A percentile compares a stretch with the other conserved stretches of the same genome.
Evolutionary conservation across 305 asterid species (phyloP).

Genomic region (Andrographis paniculata): DNA sequence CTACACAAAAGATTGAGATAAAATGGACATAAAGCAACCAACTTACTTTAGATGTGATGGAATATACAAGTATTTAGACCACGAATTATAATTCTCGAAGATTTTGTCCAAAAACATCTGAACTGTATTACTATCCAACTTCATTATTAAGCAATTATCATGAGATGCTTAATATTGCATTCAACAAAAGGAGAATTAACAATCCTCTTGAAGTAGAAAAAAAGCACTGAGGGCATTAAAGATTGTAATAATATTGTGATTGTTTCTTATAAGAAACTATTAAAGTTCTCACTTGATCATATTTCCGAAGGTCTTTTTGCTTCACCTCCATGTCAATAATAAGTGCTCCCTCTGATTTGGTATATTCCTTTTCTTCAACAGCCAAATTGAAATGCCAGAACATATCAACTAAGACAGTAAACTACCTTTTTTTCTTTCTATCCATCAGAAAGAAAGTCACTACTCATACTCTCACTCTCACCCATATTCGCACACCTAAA

Average conservation of each 20-base stretch:
- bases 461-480: no score
- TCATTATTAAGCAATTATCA: constrained; percentile 20
- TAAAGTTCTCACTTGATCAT: constrained; percentile 40
- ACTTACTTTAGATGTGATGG: constrained; percentile 69
- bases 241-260: constrained; percentile 8
- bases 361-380: constrained; percentile 88
- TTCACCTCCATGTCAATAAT: constrained; percentile 75
- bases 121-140: constrained; percentile 63
- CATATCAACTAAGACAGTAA: constrained; percentile 23
- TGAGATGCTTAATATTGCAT: neutral
- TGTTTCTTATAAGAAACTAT: constrained; percentile 19
- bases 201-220: constrained; percentile 11
- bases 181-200: constrained; percentile 12
- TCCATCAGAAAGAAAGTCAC: no score
- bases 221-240: neutral
- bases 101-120: constrained; percentile 55
- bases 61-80: constrained; percentile 83
- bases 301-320: constrained; percentile 49
- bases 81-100: constrained; percentile 75
- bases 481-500: no score
- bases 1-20: constrained; percentile 16
- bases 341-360: constrained; percentile 98
- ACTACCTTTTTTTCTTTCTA: no score
- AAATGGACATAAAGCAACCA: constrained; percentile 16
- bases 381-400: constrained; percentile 23